Conservation (phyloP, 768 basidiomycete genomes). For the Termitomyces sp. region DNA sequence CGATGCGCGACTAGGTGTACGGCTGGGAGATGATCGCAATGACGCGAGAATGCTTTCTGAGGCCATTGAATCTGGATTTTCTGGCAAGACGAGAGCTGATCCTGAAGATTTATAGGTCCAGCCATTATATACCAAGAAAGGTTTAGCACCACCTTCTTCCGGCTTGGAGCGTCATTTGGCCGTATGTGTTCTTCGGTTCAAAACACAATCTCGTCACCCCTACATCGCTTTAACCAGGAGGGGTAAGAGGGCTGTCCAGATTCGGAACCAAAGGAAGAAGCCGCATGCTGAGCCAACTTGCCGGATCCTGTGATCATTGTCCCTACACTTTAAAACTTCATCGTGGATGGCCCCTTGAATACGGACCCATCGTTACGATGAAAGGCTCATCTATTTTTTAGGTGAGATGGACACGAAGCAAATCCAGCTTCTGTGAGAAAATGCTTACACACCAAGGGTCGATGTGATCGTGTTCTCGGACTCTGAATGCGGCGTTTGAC, state of each 20-base stretch:
- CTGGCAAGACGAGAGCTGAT: slow-evolving; percentile 14
- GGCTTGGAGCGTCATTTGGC: slow-evolving; percentile 20
- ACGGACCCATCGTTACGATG: background rate
- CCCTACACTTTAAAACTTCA: background rate
- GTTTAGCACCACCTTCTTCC: slow-evolving; percentile 20
- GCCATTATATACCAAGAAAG: slow-evolving; percentile 17
- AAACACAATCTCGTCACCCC: slow-evolving; percentile 25
- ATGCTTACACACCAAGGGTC: slow-evolving; percentile 1
- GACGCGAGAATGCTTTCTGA: slow-evolving; percentile 11
- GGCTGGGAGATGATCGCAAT: slow-evolving; percentile 4
- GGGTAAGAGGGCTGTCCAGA: slow-evolving; percentile 28
- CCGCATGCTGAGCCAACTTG: slow-evolving; percentile 14
- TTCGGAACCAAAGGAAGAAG: slow-evolving; percentile 18
- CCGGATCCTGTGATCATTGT: slow-evolving; percentile 19
- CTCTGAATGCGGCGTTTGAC: slow-evolving; percentile 26
- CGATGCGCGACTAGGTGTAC: slow-evolving; percentile 9
- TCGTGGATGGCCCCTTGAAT: background rate
- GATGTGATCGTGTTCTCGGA: slow-evolving; percentile 7
- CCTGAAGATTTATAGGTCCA: slow-evolving; percentile 25
- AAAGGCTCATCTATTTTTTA: background rate
- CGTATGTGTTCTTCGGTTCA: slow-evolving; percentile 29
- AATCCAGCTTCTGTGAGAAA: background rate
- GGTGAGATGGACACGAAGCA: background rate
- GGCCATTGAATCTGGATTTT: slow-evolving; percentile 12
- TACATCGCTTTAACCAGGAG: slow-evolving; percentile 25